A percentile compares a stretch with the other conserved stretches of the same genome.
Evolutionary conservation across 1,284 basidiomycete species (phyloP).

Genomic region (Limonomyces culmigenus): DNA sequence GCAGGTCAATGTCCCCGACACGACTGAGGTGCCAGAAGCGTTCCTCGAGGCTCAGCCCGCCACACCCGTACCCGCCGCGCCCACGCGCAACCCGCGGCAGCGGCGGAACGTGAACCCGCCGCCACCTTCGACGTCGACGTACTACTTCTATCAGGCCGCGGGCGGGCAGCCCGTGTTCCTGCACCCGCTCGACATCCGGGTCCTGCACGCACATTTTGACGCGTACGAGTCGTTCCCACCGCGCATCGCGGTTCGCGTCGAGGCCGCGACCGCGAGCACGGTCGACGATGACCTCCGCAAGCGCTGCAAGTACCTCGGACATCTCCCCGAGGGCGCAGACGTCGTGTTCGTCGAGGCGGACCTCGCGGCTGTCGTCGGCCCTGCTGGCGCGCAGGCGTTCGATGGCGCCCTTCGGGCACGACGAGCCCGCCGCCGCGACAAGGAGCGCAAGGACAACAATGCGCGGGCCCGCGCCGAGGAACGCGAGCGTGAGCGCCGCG

Average conservation of each 20-base stretch:
- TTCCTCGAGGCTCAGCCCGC: constrained; percentile 24
- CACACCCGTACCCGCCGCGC: constrained; percentile 10
- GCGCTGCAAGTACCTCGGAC: constrained; percentile 89
- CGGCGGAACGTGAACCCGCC: constrained; percentile 69
- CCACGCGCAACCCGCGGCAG: constrained; percentile 27
- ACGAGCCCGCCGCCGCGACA: constrained; percentile 61
- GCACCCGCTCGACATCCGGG: constrained; percentile 91
- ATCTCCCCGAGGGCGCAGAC: constrained; percentile 84
- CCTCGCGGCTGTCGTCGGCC: constrained; percentile 57
- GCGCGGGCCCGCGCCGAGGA: constrained; percentile 71
- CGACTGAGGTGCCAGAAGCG: constrained; percentile 27
- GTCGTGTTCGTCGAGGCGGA: constrained; percentile 92
- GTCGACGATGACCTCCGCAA: constrained; percentile 87
- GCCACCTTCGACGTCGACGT: constrained; percentile 65
- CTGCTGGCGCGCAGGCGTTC: constrained; percentile 59
- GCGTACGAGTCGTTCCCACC: constrained; percentile 79
- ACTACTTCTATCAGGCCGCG: constrained; percentile 92
- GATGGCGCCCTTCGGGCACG: constrained; percentile 66
- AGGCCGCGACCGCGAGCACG: constrained; percentile 59
- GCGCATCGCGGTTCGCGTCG: constrained; percentile 62
- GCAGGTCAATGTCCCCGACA: constrained; percentile 3
- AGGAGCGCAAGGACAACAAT: constrained; percentile 66
- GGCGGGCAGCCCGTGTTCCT: constrained; percentile 87
- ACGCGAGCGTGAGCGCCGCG: constrained; percentile 30
- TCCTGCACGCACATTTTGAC: constrained; percentile 74